phyloP scores from a whole-genome alignment of 139 green algal genomes.

The Picochlorum sp. region DNA sequence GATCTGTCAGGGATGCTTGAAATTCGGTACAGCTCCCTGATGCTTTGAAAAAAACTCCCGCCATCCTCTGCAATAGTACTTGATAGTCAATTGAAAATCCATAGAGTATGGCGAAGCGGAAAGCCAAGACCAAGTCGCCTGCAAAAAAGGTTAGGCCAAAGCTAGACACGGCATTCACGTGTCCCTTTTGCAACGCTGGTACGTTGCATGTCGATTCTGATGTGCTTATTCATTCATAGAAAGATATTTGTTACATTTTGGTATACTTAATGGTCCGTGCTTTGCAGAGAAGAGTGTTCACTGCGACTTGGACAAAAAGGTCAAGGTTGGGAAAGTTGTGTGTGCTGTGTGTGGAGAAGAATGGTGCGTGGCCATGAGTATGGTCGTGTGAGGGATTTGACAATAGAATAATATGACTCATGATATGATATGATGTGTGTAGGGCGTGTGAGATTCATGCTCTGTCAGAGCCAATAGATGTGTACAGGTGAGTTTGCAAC shows the following conservation, averaged over 20 bases:
- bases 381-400: too few relatives aligned
- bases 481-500: slow-evolving; percentile 33
- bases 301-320: slow-evolving; percentile 42
- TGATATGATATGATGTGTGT: not conserved
- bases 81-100: slow-evolving; percentile 5
- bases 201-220: not conserved
- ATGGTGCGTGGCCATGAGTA: not conserved
- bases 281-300: slow-evolving; percentile 37
- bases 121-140: slow-evolving; percentile 43
- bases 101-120: slow-evolving; percentile 53
- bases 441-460: slow-evolving; percentile 32
- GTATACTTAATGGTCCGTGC: too few relatives aligned
- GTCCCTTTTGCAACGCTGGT: slow-evolving; percentile 62
- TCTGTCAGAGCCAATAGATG: slow-evolving; percentile 45
- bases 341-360: slow-evolving; percentile 26
- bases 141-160: slow-evolving; percentile 55
- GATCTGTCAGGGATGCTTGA: too few relatives aligned
- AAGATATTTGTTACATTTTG: too few relatives aligned
- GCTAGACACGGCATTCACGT: slow-evolving; percentile 47
- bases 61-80: not conserved
- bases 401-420: too few relatives aligned
- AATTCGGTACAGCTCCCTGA: too few relatives aligned
- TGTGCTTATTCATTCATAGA: too few relatives aligned
- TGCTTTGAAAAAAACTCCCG: not conserved
- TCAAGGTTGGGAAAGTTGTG: slow-evolving; percentile 21